phyloP scores from a whole-genome alignment of 108 stramenopile species.

The Stephanodiscus triporus region DNA sequence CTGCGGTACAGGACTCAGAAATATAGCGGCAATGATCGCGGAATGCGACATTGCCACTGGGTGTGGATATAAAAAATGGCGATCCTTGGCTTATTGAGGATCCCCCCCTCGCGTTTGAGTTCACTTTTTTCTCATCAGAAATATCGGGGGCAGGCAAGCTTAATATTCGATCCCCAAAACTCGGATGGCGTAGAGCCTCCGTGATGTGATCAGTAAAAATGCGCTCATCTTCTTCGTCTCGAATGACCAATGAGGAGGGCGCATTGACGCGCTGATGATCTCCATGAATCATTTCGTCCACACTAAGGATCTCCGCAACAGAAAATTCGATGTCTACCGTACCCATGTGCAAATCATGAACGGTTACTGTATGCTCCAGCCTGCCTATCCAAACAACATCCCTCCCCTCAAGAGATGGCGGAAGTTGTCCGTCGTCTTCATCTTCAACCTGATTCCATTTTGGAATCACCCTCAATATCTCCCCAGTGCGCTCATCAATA shows the following conservation, averaged over 20 bases:
- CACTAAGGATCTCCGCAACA: slow-evolving; percentile 64
- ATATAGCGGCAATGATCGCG: slow-evolving; percentile 55
- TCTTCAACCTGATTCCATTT: slow-evolving; percentile 35
- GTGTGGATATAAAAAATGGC: slow-evolving; percentile 70
- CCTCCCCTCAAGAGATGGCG: slow-evolving; percentile 48
- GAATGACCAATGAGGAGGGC: slow-evolving; percentile 11
- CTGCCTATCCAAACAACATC: slow-evolving; percentile 88
- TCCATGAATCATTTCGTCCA: slow-evolving; percentile 72
- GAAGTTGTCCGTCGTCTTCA: slow-evolving; percentile 31
- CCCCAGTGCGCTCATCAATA: slow-evolving; percentile 71
- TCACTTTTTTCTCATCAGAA: slow-evolving; percentile 14
- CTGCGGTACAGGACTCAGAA: slow-evolving; percentile 36
- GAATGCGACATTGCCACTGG: slow-evolving; percentile 72
- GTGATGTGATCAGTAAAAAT: slow-evolving; percentile 40
- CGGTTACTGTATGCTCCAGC: slow-evolving; percentile 72
- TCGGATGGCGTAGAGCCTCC: slow-evolving; percentile 44
- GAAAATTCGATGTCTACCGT: slow-evolving; percentile 74
- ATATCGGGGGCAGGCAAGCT: slow-evolving; percentile 27
- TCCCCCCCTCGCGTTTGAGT: background rate
- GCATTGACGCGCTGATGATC: background rate
- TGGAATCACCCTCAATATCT: slow-evolving; percentile 70
- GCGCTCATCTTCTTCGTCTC: slow-evolving; percentile 26
- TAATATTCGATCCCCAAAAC: slow-evolving; percentile 35
- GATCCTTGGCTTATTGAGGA: slow-evolving; percentile 12
- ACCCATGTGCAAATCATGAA: slow-evolving; percentile 77